Percentiles rank a stretch among this genome's conserved stretches.
phyloP scores from a whole-genome alignment of 495 filamentous ascomycete species.

The Aspergillus wentii region DNA sequence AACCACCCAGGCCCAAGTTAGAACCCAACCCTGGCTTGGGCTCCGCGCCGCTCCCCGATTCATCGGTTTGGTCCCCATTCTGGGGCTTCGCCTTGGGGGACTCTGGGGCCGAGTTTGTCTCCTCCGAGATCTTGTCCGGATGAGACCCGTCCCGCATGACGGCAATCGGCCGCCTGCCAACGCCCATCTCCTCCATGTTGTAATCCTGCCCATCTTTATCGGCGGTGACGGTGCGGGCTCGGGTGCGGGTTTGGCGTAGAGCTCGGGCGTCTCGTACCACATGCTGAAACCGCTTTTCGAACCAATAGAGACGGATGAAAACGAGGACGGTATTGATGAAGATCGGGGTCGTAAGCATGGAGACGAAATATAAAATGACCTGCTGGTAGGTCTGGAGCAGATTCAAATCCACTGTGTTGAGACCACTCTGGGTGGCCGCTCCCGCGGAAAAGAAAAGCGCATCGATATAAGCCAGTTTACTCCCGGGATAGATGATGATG shows the following conservation, averaged over 20 bases:
- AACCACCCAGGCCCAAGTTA: slow-evolving; percentile 20
- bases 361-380: slow-evolving; percentile 61
- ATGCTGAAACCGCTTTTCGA: slow-evolving; percentile 86
- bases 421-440: slow-evolving; percentile 80
- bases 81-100: slow-evolving; percentile 15
- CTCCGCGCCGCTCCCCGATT: slow-evolving; percentile 9
- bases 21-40: slow-evolving; percentile 1
- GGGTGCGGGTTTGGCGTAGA: slow-evolving; percentile 50
- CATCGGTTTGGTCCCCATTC: slow-evolving; percentile 14
- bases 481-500: slow-evolving; percentile 63
- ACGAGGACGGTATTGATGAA: slow-evolving; percentile 85
- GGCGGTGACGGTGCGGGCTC: slow-evolving; percentile 52
- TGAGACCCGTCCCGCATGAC: slow-evolving; percentile 57
- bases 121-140: slow-evolving; percentile 14
- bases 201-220: slow-evolving; percentile 41
- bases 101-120: slow-evolving; percentile 19
- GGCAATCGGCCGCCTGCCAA: slow-evolving; percentile 66
- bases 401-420: slow-evolving; percentile 85
- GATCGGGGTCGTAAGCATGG: slow-evolving; percentile 81
- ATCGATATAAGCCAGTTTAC: slow-evolving; percentile 72
- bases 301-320: slow-evolving; percentile 92
- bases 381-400: slow-evolving; percentile 71
- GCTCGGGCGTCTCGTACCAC: slow-evolving; percentile 58
- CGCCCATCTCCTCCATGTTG: slow-evolving; percentile 57
- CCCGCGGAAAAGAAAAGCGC: slow-evolving; percentile 81